A percentile compares a stretch with the other conserved stretches of the same genome.
Conservation (phyloP, 2,329 filamentous ascomycete genomes). For the Calonectria fujianensis region DNA sequence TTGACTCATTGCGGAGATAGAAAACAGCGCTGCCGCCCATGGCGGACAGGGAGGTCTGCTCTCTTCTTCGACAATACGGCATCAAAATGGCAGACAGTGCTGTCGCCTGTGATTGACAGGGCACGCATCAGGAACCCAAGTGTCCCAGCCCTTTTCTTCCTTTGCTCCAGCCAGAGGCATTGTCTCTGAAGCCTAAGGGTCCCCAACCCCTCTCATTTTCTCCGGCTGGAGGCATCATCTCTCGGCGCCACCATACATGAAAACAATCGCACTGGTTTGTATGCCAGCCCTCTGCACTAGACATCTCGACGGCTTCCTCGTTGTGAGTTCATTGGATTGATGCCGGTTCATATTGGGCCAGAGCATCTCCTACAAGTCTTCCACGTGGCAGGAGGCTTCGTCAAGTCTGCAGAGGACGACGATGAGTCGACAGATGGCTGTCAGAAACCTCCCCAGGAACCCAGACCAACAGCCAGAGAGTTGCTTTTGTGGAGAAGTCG, state of each 20-base stretch:
- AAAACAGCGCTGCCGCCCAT: neutral
- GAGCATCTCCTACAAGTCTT: neutral
- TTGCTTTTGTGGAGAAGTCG: no score
- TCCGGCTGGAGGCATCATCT: no score
- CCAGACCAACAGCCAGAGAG: no score
- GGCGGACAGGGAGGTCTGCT: neutral
- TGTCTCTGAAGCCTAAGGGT: no score
- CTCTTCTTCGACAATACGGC: no score
- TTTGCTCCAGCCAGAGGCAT: no score
- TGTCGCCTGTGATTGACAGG: neutral
- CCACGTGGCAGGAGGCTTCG: neutral
- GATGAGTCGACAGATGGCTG: no score
- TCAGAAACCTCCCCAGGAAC: no score
- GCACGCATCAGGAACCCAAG: neutral
- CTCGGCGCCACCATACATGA: no score
- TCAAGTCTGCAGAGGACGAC: neutral
- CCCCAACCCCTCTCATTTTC: no score
- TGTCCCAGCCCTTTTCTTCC: no score
- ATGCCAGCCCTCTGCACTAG: neutral
- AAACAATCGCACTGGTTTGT: neutral
- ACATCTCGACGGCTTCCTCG: neutral
- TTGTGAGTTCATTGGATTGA: neutral
- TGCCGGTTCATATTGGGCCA: no score
- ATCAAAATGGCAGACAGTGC: neutral
- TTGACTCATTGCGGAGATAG: neutral